Base-by-base conservation (phyloP, 1,284 basidiomycete genomes). In the Erythrobasidium hasegawianum region DNA sequence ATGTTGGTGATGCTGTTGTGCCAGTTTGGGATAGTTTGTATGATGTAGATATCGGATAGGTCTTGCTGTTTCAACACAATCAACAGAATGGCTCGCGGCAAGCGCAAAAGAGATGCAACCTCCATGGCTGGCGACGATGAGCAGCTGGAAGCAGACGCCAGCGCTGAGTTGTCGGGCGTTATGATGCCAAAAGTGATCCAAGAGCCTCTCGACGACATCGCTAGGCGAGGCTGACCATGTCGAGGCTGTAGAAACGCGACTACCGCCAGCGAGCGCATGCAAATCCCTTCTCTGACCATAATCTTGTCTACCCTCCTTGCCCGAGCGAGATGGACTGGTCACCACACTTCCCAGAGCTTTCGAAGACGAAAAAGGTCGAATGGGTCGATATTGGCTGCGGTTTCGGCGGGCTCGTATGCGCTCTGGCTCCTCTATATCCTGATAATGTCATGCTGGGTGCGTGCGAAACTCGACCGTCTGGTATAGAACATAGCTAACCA, bases 331-430 rank as follows among this genome's bases (percentile, higher is more conserved):
- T 47, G 16, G 43, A 47, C 43, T 47, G 43, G 43, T 47, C 43
- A 47, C n/a, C n/a, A n/a, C 16, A 47, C 14, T 47, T 24, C 16
- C 43, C 49, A 77, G 82, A 4, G 81, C 79, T 50, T 13, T 33
- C 38, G 3, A 45, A 26, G n/a, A 50, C 38, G 24, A 86, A 86
- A 75, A 79, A 80, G 13, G 94, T 96, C 40, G 92, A 95, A 78
- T 96, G 95, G 76, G 95, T 91, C 1, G 96, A 99, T 78, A 86
- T 99, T 24, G 96, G 96, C 0, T 99, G 96, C 77, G 96, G 96
- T 45, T 99, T 98, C 75, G 96, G 96, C 16, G 96, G 96, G 7
- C 83, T 99, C 47, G 81, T 97, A 67, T 89, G 96, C 74, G 81
- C 89, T 8, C 84, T 99, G 24, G 92, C 94, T 0, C 92, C 94